Base-by-base conservation (phyloP, 2,329 filamentous ascomycete genomes). In the Talaromyces marneffei region DNA sequence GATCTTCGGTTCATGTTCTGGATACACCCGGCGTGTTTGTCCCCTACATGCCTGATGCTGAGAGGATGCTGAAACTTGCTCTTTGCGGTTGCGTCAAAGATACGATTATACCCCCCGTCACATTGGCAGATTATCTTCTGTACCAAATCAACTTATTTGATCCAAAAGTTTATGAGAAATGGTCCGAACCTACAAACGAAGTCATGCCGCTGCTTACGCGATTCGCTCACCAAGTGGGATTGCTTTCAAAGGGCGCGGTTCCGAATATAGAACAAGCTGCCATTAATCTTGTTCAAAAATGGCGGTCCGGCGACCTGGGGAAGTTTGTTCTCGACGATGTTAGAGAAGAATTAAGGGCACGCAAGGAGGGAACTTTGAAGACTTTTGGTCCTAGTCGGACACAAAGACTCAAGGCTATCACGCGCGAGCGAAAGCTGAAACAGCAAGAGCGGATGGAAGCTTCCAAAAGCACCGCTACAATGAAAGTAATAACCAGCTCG, bases 21-120 rank as follows among this genome's bases (percentile, higher is more conserved):
- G 94, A 99, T 75, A 97, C 93, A 0, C 94, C 94, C 0, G 94
- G 94, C 53, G 92, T 99, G 8, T 99, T 97, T 74, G 85, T 97
- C 62, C 94, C 94, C 0, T 96, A 96, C 72, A 89, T 97, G 29
- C 84, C 88, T 0, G 85, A 95, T 69, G 83, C 89, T 16, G 89
- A 94, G 72, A 85, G 87, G 50, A 99, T 99, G 94, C 80, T 99
- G 65, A 97, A 96, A 76, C 83, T 99, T n/a, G 89, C 92, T 1
- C 83, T 97, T 0, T 92, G 91, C 57, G 91, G 93, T 20, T 90
- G 89, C 73, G 91, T 99, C 59, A 96, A 96, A 74, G 91, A 96
- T 72, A 90, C 89, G 0, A 83, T 97, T 39, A 87, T 99, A 58
- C 83, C 88, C 1, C 83, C 87, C 16, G 84, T 89, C 62, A 89